phyloP scores from a whole-genome alignment of 2,329 filamentous ascomycete species.

The Penicillium sp. region DNA sequence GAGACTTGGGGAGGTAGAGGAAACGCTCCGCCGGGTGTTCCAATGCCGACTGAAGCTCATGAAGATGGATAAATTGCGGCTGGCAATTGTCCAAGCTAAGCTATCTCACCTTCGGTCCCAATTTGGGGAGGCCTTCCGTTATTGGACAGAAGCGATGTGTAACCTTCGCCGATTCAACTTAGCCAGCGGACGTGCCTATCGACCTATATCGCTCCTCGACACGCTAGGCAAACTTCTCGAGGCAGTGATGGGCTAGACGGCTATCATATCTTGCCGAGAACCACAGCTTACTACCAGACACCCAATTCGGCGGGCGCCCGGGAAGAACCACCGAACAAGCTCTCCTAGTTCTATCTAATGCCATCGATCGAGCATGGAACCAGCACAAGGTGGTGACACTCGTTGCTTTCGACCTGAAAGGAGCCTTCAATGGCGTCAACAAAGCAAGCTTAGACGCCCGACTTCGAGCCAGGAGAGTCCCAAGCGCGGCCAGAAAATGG shows the following conservation, averaged over 20 bases:
- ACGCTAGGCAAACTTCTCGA: neutral
- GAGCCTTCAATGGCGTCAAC: slow-evolving; percentile 1
- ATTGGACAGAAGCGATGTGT: too few relatives aligned
- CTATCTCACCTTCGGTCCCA: too few relatives aligned
- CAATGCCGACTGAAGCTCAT: too few relatives aligned
- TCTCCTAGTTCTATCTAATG: slow-evolving; percentile 19
- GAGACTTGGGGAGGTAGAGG: too few relatives aligned
- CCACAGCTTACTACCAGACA: slow-evolving; percentile 21
- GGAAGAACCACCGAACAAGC: slow-evolving; percentile 21
- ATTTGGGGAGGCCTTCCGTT: too few relatives aligned
- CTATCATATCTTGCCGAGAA: slow-evolving; percentile 19
- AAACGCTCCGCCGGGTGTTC: too few relatives aligned
- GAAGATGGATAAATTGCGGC: too few relatives aligned
- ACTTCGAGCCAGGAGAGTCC: neutral
- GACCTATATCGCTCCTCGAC: neutral
- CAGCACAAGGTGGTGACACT: slow-evolving; percentile 1
- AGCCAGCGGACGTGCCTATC: too few relatives aligned
- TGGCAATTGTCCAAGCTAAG: too few relatives aligned
- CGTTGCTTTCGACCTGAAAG: neutral
- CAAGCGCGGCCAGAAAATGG: neutral
- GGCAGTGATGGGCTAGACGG: slow-evolving; percentile 16
- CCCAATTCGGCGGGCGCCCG: slow-evolving; percentile 21
- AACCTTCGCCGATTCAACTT: too few relatives aligned
- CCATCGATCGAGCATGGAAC: slow-evolving; percentile 7
- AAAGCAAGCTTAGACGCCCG: too few relatives aligned